A percentile compares a stretch with the other conserved stretches of the same genome.
Evolutionary conservation across 441 rosid species (phyloP).

Genomic region (Erodium trifolium): DNA sequence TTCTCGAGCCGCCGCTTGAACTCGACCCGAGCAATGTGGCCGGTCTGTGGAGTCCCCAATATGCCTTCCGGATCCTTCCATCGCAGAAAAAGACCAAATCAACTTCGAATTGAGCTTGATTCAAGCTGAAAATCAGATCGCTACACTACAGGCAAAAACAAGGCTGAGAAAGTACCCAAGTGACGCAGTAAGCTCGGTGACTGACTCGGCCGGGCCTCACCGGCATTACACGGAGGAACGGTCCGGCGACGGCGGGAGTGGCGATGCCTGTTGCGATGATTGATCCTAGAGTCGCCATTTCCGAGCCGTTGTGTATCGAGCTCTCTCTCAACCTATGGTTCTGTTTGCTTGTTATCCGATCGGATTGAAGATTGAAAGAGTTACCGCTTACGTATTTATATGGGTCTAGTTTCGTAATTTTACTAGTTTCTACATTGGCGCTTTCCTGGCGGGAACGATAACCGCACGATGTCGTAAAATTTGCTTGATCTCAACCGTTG

Average conservation of each 20-base stretch:
- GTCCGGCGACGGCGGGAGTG: background rate
- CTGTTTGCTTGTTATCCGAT: background rate
- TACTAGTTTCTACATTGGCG: background rate
- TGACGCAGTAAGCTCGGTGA: background rate
- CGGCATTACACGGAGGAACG: background rate
- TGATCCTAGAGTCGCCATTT: background rate
- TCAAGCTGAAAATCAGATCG: background rate
- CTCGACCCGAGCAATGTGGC: constrained; percentile 74
- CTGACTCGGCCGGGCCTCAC: background rate
- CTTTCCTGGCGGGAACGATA: background rate
- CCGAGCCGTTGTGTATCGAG: background rate
- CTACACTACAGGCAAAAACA: background rate
- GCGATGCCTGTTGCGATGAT: background rate
- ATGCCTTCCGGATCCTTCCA: constrained; percentile 75
- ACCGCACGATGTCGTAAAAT: background rate
- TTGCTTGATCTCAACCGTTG: background rate
- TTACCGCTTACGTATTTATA: background rate
- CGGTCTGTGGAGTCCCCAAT: constrained; percentile 55
- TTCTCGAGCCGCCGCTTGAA: constrained; percentile 60
- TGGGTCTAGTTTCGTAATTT: background rate
- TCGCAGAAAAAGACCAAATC: background rate
- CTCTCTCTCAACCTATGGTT: background rate
- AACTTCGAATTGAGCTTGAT: background rate
- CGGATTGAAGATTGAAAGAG: background rate
- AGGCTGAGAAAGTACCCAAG: background rate